A percentile compares a stretch with the other conserved stretches of the same genome.
These are phyloP conservation scores for Arctium minus DNA, from an alignment of 129 eudicot genomes.

Conservation along the genomic window DNA sequence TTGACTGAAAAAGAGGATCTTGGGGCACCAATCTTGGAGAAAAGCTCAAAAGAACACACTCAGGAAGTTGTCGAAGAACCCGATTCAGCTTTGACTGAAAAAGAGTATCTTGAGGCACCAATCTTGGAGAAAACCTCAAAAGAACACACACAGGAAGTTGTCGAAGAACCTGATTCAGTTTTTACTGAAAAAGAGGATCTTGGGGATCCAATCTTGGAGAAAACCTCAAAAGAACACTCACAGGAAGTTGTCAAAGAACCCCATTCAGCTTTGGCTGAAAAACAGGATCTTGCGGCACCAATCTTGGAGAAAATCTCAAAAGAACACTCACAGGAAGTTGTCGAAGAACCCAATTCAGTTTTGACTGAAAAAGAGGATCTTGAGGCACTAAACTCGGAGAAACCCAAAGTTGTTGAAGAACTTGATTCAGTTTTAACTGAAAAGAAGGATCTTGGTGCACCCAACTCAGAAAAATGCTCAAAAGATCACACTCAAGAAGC, in stretches of 20 bases:
- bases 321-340: not conserved
- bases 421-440: not conserved
- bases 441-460: slow-evolving; percentile 18
- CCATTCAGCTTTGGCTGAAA: not conserved
- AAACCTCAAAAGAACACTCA: not conserved
- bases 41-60: not conserved
- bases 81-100: not conserved
- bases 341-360: slow-evolving; percentile 10
- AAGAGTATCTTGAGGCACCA: not conserved
- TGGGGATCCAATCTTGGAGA: not conserved
- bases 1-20: slow-evolving; percentile 9
- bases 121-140: not conserved
- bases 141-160: too few species aligned
- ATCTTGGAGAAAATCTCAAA: slow-evolving; percentile 4
- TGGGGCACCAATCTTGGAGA: slow-evolving; percentile 11
- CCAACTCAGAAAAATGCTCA: not conserved
- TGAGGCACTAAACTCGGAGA: not conserved
- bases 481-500: not conserved
- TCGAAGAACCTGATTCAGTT: not conserved
- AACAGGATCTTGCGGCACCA: not conserved
- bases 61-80: not conserved
- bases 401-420: not conserved
- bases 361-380: slow-evolving; percentile 10
- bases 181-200: not conserved
- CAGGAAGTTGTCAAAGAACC: not conserved